phyloP scores from a whole-genome alignment of 345 rosid species.

The Acer saccharum region DNA sequence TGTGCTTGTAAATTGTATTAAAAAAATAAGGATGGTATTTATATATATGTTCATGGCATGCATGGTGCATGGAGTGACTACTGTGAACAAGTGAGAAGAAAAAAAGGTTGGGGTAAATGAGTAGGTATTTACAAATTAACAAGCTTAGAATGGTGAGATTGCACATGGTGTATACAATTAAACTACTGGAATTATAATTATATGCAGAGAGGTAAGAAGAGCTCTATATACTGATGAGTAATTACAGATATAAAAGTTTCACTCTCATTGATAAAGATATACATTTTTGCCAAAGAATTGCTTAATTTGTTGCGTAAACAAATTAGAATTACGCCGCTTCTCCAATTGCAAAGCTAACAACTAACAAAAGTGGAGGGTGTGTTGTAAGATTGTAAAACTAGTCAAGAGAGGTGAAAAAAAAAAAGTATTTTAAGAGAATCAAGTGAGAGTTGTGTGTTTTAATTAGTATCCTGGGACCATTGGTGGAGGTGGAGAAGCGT shows the following conservation, averaged over 20 bases:
- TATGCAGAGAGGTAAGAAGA: too few relatives aligned
- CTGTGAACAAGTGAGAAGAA: too few relatives aligned
- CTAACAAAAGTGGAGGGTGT: conserved; percentile 5
- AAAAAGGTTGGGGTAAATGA: too few relatives aligned
- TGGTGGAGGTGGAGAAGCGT: conserved; percentile 70
- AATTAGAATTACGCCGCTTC: neutral
- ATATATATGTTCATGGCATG: too few relatives aligned
- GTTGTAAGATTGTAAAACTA: conserved; percentile 3
- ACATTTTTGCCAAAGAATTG: neutral
- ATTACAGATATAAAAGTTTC: neutral
- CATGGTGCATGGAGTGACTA: too few relatives aligned
- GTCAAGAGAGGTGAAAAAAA: neutral
- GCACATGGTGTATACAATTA: too few relatives aligned
- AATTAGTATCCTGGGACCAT: conserved; percentile 56
- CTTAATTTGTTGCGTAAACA: neutral
- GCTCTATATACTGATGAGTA: neutral
- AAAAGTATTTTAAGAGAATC: neutral
- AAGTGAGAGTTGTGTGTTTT: neutral
- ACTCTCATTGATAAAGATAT: neutral
- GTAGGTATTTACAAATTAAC: too few relatives aligned
- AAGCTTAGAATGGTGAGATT: too few relatives aligned
- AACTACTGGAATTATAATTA: too few relatives aligned
- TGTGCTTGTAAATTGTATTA: too few relatives aligned
- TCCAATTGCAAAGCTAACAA: neutral
- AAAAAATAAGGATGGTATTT: too few relatives aligned